phyloP scores from a whole-genome alignment of 371 early-diverging fungal species.

The Caulochytrium protostelioides region DNA sequence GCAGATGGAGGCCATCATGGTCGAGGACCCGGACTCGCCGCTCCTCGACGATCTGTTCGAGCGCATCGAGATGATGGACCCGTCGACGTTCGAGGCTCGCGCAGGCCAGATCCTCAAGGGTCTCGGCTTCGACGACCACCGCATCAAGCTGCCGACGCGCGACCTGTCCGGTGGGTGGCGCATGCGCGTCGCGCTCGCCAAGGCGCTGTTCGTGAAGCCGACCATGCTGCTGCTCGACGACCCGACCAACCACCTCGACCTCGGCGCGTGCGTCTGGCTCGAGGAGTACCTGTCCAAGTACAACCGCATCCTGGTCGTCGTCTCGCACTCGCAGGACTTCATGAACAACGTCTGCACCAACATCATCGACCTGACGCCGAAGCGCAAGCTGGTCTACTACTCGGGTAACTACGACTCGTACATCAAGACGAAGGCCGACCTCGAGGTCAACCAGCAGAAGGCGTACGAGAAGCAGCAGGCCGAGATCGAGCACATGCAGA shows the following conservation, averaged over 20 bases:
- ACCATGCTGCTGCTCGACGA: conserved; percentile 94
- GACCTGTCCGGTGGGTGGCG: conserved; percentile 99
- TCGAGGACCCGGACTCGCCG: conserved; percentile 63
- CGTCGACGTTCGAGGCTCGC: conserved; percentile 80
- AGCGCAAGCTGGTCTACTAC: conserved; percentile 78
- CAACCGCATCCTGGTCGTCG: conserved; percentile 78
- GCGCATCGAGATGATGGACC: conserved; percentile 77
- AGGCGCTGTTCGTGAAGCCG: conserved; percentile 87
- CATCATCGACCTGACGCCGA: conserved; percentile 73
- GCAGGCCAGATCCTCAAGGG: conserved; percentile 77
- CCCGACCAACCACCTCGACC: conserved; percentile 90
- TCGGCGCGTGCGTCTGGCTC: conserved; percentile 93
- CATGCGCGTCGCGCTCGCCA: conserved; percentile 92
- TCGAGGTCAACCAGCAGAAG: conserved; percentile 90
- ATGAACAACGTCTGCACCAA: conserved; percentile 91
- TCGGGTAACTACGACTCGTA: conserved; percentile 95
- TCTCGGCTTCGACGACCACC: conserved; percentile 74
- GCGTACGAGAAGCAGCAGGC: conserved; percentile 93
- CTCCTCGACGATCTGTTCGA: conserved; percentile 83
- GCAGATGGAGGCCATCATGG: conserved; percentile 66
- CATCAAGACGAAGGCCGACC: conserved; percentile 77
- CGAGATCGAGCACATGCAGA: conserved; percentile 94
- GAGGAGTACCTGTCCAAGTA: conserved; percentile 88
- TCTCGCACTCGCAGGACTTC: conserved; percentile 98
- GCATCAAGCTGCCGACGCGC: conserved; percentile 69